phyloP scores from a whole-genome alignment of 192 early-diverging fungal genomes.

The Podila clonocystis region DNA sequence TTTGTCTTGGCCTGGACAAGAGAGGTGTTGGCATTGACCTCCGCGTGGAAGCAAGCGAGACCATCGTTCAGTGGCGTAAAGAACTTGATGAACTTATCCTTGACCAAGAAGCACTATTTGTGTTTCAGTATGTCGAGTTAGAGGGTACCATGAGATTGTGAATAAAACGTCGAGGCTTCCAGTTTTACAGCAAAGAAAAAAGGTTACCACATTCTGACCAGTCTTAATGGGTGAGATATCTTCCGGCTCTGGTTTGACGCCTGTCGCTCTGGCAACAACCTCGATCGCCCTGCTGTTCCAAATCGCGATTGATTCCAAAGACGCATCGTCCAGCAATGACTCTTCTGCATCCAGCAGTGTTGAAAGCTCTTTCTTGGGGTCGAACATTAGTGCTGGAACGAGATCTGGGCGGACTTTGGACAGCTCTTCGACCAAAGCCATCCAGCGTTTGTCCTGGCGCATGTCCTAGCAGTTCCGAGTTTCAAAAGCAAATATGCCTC shows the following conservation, averaged over 20 bases:
- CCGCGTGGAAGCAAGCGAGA: slow-evolving; percentile 11
- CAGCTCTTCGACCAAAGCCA: slow-evolving; percentile 12
- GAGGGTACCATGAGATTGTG: not conserved
- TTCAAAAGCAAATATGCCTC: too few species aligned
- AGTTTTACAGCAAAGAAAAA: not conserved
- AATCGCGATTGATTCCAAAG: slow-evolving; percentile 8
- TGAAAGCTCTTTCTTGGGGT: not conserved
- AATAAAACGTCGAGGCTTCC: not conserved
- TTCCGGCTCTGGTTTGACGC: not conserved
- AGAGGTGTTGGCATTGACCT: slow-evolving; percentile 19
- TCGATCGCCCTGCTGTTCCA: slow-evolving; percentile 14
- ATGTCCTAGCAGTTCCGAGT: not conserved
- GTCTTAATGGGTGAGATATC: slow-evolving; percentile 1
- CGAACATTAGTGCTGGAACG: not conserved
- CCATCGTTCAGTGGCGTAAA: slow-evolving; percentile 47
- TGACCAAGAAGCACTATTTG: slow-evolving; percentile 36
- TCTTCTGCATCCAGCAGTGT: slow-evolving; percentile 8
- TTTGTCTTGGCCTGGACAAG: not conserved
- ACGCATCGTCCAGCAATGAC: not conserved
- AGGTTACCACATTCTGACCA: slow-evolving; percentile 35
- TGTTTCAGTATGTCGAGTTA: not conserved
- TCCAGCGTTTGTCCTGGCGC: slow-evolving; percentile 19
- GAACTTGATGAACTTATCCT: slow-evolving; percentile 42
- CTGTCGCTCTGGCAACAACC: not conserved
- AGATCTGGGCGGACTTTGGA: slow-evolving; percentile 36